Percentiles rank a stretch among this genome's conserved stretches.
These are phyloP conservation scores for Scheffersomyces illinoinensis DNA, from an alignment of 1,139 yeast genomes.

Conservation along the genomic window DNA sequence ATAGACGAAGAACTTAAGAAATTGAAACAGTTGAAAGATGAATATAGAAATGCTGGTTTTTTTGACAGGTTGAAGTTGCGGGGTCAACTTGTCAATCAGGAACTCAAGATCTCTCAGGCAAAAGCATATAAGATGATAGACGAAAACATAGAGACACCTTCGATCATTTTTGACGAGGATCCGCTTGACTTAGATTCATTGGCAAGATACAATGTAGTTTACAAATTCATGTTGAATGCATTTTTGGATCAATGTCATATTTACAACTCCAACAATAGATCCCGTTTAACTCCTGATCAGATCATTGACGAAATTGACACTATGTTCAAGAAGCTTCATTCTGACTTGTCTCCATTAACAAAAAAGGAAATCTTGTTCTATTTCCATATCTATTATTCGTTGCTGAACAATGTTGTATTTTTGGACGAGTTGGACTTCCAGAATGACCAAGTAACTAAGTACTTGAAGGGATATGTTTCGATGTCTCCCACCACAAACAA, in stretches of 20 bases:
- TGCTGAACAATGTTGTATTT: conserved; percentile 30
- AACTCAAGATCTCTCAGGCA: conserved; percentile 23
- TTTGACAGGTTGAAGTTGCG: conserved; percentile 26
- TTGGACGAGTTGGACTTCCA: conserved; percentile 33
- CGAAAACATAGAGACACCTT: conserved; percentile 20
- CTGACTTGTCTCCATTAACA: conserved; percentile 20
- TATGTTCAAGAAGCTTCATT: conserved; percentile 22
- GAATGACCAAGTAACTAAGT: conserved; percentile 22
- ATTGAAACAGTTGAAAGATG: conserved; percentile 23
- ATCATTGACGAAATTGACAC: conserved; percentile 20
- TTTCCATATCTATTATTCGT: conserved; percentile 31
- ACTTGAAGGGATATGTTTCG: conserved; percentile 20
- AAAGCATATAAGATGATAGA: conserved; percentile 20
- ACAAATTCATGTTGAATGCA: conserved; percentile 25
- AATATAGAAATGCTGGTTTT: conserved; percentile 25
- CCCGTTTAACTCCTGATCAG: conserved; percentile 19
- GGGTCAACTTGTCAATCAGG: conserved; percentile 27
- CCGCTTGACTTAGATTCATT: conserved; percentile 21
- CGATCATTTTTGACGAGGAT: conserved; percentile 18
- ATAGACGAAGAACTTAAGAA: conserved; percentile 21
- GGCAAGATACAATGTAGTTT: conserved; percentile 19
- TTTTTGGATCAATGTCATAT: conserved; percentile 28
- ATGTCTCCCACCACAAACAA: conserved; percentile 10
- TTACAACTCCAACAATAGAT: conserved; percentile 7
- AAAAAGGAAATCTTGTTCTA: conserved; percentile 29